phyloP scores from a whole-genome alignment of 2,329 filamentous ascomycete genomes.

The Stagonosporopsis vannaccii region DNA sequence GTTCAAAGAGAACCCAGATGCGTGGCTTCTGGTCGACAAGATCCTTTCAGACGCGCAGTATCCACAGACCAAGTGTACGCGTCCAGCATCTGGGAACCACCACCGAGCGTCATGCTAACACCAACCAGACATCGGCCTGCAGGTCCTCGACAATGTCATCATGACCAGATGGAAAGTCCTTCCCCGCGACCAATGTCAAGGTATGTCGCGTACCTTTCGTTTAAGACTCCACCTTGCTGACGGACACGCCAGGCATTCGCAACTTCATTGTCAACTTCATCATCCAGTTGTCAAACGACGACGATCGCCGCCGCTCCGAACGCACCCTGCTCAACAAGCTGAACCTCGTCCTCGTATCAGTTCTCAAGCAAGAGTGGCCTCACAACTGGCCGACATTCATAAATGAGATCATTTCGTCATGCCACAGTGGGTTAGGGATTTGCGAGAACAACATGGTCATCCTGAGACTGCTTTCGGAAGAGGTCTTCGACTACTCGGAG shows the following conservation, averaged over 20 bases:
- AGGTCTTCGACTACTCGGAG: slow-evolving; percentile 98
- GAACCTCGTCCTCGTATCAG: slow-evolving; percentile 95
- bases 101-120: slow-evolving; percentile 41
- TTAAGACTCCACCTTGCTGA: slow-evolving; percentile 11
- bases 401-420: slow-evolving; percentile 98
- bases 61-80: slow-evolving; percentile 92
- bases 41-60: slow-evolving; percentile 93
- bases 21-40: slow-evolving; percentile 97
- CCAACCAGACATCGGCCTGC: slow-evolving; percentile 80
- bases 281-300: slow-evolving; percentile 88
- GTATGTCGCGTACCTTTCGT: slow-evolving; percentile 55
- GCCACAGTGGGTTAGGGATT: slow-evolving; percentile 92
- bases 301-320: slow-evolving; percentile 84
- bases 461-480: slow-evolving; percentile 90
- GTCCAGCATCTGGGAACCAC: slow-evolving; percentile 20
- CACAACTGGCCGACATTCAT: slow-evolving; percentile 99
- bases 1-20: slow-evolving; percentile 99
- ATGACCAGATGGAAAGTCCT: slow-evolving; percentile 99
- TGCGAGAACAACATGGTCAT: slow-evolving; percentile 99
- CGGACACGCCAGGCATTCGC: slow-evolving; percentile 84
- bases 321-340: slow-evolving; percentile 96
- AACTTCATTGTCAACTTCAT: slow-evolving; percentile 99
- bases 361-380: slow-evolving; percentile 99
- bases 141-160: slow-evolving; percentile 98
- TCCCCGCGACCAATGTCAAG: slow-evolving; percentile 93